Evolutionary conservation across 2,329 filamentous ascomycete genomes (phyloP), one percentile per base, ranked within the genome.

Genomic region (Ceratocystis lukuohia): DNA sequence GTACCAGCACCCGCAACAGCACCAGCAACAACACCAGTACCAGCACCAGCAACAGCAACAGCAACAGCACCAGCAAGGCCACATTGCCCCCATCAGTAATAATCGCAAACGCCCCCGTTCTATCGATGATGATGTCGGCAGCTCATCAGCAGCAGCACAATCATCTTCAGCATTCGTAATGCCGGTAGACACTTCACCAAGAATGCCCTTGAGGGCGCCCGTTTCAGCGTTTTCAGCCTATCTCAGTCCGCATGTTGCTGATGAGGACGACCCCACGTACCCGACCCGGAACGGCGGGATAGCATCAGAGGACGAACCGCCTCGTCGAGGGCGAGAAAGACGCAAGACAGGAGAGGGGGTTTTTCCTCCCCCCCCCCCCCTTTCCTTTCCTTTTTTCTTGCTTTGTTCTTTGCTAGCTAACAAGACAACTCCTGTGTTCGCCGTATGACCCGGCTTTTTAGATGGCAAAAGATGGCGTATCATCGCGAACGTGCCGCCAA

Each of bases 401-500:
- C 12, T 44, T 20, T 44, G n/a, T 45, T 37, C 20, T 17, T 25
- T 41, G 20, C 28, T 12, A 37, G 28, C n/a, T 41, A 22, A 44
- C 33, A 10, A 44, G 7, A 37, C 59, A 61, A 44, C 59, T 44
- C 22, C 22, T 20, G 15, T 12, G 5, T 22, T 20, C 15, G n/a
- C n/a, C 30, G 12, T n/a, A 44, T 8, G 6, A 5, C 37, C 17
- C 48, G 48, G n/a, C 2, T 8, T 10, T 46, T 1, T 48, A 65
- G 64, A 25, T 65, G 64, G 64, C 53, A n/a, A 20, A 53, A 59
- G 2, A 46, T 59, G 15, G 2, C 20, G 4, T 15, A 61, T 5
- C 45, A 62, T 15, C 30, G 59, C 3, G 59, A 62, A 15, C 45
- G 25, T 17, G 65, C 65, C 1, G 41, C 22, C 22, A 7, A 79